Evolutionary conservation across 169 alveolate genomes (phyloP).

Genomic region (Eimeria mitis): DNA sequence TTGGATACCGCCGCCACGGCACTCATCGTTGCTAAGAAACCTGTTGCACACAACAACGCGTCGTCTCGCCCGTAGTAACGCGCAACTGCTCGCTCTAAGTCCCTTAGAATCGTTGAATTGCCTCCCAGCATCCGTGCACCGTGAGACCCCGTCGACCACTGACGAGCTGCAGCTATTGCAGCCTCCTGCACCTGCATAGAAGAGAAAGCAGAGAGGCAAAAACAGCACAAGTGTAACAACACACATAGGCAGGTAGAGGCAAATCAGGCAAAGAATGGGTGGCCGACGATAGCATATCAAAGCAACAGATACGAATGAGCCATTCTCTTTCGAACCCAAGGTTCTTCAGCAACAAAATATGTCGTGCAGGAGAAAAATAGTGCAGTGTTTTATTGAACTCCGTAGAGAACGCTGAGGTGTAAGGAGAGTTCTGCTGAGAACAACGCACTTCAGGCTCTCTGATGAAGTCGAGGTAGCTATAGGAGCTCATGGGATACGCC

Average conservation of each 20-base stretch:
- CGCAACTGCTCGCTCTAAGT: constrained; percentile 86
- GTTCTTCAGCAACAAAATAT: too few species aligned
- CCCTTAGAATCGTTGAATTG: constrained; percentile 85
- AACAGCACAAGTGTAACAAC: too few species aligned
- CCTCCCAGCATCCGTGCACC: constrained; percentile 91
- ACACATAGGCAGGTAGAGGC: too few species aligned
- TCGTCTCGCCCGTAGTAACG: constrained; percentile 88
- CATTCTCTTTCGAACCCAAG: too few species aligned
- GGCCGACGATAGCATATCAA: too few species aligned
- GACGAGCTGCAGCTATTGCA: constrained; percentile 87
- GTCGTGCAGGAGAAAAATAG: too few species aligned
- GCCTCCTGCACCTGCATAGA: constrained; percentile 85
- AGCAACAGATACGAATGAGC: too few species aligned
- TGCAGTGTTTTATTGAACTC: too few species aligned
- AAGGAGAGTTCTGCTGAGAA: not conserved
- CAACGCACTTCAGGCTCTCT: constrained; percentile 83
- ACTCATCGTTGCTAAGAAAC: constrained; percentile 89
- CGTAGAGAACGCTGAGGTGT: too few species aligned
- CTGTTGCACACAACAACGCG: constrained; percentile 86
- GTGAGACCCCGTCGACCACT: constrained; percentile 89
- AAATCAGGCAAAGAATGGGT: too few species aligned
- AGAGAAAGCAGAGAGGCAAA: too few species aligned
- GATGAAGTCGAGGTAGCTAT: constrained; percentile 87
- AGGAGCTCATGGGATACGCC: constrained; percentile 87
- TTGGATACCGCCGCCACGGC: constrained; percentile 87